Base-by-base conservation (phyloP, 805 yeast species). In the Starmerella davenportii region DNA sequence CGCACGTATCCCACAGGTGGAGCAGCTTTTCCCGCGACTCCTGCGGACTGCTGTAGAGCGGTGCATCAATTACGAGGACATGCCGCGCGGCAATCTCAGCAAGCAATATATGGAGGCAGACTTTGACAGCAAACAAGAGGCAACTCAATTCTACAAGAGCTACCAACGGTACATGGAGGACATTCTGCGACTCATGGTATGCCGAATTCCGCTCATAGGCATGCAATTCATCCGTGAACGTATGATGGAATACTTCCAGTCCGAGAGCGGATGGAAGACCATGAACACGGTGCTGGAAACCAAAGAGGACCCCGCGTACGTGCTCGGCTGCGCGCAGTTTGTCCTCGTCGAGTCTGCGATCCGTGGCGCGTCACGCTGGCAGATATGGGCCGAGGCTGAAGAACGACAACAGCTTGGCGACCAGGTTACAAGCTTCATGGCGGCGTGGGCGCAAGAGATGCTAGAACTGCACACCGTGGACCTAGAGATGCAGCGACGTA, bases 291-390 rank as follows among this genome's bases (percentile, higher is more conserved):
- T 42, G 18, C 46, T 46, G 21, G 32, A 38, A 9, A 35, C 38
- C 21, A 43, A 43, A 19, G 27, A 24, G 9, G 43, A 77, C 42
- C 78, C 93, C 1, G 50, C 55, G 3, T 79, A 71, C 52, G 67
- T 78, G 32, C 68, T 73, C 43, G 90, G 93, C 0, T 68, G 76
- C 38, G 71, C 93, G 0, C 95, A 84, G 54, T 74, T 90, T 43
- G 76, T 74, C 52, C 72, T 84, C 20, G 80, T 84, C 21, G 96
- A 87, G 57, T 77, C 93, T 27, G 77, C 92, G 48, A 71, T 90
- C 25, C 70, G 93, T 43, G 98, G 96, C 28, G 76, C 92, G 19
- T 75, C 90, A 11, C 70, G 99, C 53, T 92, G 99, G 98, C 73
- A 81, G 50, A 74, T 82, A 15, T 87, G 95, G 95, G 84, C 81